A percentile compares a stretch with the other conserved stretches of the same genome.
phyloP scores from a whole-genome alignment of 306 rosid genomes.

The Dalbergia oliveri region DNA sequence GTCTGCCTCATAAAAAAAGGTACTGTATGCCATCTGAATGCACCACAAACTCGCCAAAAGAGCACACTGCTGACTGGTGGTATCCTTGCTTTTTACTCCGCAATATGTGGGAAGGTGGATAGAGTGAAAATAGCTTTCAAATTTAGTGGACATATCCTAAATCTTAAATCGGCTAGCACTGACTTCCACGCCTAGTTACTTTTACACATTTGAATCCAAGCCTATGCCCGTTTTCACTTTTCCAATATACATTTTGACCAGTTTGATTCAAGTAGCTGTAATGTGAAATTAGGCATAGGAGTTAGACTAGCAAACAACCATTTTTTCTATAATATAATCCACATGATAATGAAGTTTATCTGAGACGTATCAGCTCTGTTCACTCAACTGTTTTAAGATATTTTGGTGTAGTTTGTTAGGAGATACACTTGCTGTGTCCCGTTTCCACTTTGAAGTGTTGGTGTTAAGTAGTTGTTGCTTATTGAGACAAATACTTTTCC shows the following conservation, averaged over 20 bases:
- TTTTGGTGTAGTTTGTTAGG: not conserved
- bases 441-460: not conserved
- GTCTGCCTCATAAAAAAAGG: too few relatives aligned
- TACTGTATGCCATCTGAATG: too few relatives aligned
- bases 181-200: not conserved
- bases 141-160: too few relatives aligned
- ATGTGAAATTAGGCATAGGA: not conserved
- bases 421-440: not conserved
- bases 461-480: not conserved
- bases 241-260: not conserved
- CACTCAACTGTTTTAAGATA: not conserved
- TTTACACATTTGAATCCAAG: not conserved
- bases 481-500: not conserved
- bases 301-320: too few relatives aligned
- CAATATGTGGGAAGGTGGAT: too few relatives aligned
- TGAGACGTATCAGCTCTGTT: not conserved
- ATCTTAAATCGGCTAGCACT: not conserved
- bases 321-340: not conserved
- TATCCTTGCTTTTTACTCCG: too few relatives aligned
- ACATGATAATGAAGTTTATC: not conserved
- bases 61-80: too few relatives aligned
- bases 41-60: too few relatives aligned
- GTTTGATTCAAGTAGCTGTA: not conserved
- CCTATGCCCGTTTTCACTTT: constrained; percentile 12
- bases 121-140: too few relatives aligned